These are phyloP conservation scores for Pugionium dolabratum DNA, from an alignment of 345 rosid genomes.

Conservation along the genomic window DNA sequence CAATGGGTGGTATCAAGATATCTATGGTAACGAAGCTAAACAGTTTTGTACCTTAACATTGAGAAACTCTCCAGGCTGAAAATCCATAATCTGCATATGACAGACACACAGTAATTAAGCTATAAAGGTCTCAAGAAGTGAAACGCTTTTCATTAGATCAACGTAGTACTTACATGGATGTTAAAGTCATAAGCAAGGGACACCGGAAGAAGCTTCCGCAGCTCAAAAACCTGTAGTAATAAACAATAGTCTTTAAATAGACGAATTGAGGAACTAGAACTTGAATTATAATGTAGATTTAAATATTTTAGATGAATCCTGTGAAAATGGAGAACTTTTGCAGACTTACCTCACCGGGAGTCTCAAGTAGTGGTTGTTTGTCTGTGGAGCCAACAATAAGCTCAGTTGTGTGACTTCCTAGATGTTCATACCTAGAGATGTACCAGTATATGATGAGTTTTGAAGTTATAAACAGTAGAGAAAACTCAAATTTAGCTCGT, in stretches of 20 bases:
- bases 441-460: slow-evolving; percentile 1
- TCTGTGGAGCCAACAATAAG: slow-evolving; percentile 73
- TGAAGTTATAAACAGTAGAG: background rate
- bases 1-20: background rate
- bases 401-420: slow-evolving; percentile 57
- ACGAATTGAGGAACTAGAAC: background rate
- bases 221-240: slow-evolving; percentile 66
- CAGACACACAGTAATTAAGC: slow-evolving; percentile 23
- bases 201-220: slow-evolving; percentile 81
- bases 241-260: slow-evolving; percentile 4
- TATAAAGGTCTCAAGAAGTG: slow-evolving; percentile 22
- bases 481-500: background rate
- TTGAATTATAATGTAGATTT: background rate
- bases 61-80: slow-evolving; percentile 91
- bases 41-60: slow-evolving; percentile 66
- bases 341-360: slow-evolving; percentile 78
- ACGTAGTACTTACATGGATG: slow-evolving; percentile 66
- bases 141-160: slow-evolving; percentile 19
- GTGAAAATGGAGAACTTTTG: slow-evolving; percentile 16
- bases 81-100: slow-evolving; percentile 78
- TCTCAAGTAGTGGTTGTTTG: slow-evolving; percentile 84
- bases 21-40: background rate
- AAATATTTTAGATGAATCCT: slow-evolving; percentile 4
- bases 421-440: slow-evolving; percentile 55
- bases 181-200: slow-evolving; percentile 78